Base-by-base conservation (phyloP, 2,329 filamentous ascomycete genomes). In the Metarhizium guizhouense region DNA sequence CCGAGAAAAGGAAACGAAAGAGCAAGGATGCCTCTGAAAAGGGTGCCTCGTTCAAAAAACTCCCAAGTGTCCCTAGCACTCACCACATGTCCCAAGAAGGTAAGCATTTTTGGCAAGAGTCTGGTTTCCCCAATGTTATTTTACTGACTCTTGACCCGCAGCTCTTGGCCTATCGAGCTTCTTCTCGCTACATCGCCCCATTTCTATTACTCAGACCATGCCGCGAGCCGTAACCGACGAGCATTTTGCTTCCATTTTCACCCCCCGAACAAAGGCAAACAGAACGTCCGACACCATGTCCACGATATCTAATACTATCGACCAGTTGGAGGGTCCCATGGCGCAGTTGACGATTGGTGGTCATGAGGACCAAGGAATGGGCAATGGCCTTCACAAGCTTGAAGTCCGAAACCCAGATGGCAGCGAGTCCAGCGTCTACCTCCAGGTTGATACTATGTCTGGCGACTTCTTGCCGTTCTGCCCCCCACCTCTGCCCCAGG, bases 161-260 rank as follows among this genome's bases (percentile, higher is more conserved):
- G 94, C 95, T 67, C 81, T 97, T 58, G 86, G 88, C 60, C 78
- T 96, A 49, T 94, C 93, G 7, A 87, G 87, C 58, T 97, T 99
- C 79, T 97, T 97, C 77, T 95, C 92, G 60, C 87, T 95, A 62
- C 90, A 99, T 74, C 86, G 94, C 59, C 94, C 94, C 49, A 93
- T 99, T 66, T 95, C 90, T 55, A 84, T 96, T 61, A 91, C 86
- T 52, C 85, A 86, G 64, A 86, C 87, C 62, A 86, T 96, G 67
- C 94, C 88, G 55, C 84, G 82, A 63, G 76, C 80, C 20, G 81
- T 91, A 49, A 84, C 82, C 53, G 78, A 87, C 59, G 86, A 88
- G 67, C 80, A 86, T 52, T 96, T 97, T 71, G 86, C 89, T 59
- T 80, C 87, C 66, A 92, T 99, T 66, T 97, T 97, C 71, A 78